A percentile compares a stretch with the other conserved stretches of the same genome.
Evolutionary conservation across 306 rosid genomes (phyloP).

Genomic region (Senna tora): DNA sequence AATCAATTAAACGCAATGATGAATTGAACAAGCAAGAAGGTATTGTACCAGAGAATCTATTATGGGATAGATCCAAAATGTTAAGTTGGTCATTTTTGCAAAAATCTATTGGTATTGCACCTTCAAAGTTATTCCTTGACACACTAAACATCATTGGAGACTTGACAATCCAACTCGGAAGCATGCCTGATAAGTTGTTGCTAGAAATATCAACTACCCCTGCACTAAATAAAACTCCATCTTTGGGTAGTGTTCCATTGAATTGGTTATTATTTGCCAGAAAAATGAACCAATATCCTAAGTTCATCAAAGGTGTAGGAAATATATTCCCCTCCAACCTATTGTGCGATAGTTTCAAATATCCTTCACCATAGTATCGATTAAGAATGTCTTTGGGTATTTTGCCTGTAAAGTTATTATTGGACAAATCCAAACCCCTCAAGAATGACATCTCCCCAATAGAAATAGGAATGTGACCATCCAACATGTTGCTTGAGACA

Average conservation of each 20-base stretch:
- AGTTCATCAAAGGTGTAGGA: background rate
- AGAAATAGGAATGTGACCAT: slow-evolving; percentile 13
- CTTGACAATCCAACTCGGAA: background rate
- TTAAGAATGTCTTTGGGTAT: background rate
- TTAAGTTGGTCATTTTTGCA: too few species aligned
- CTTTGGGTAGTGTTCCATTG: background rate
- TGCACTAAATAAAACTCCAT: background rate
- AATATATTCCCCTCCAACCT: background rate
- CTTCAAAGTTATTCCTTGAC: too few species aligned
- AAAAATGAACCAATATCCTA: background rate
- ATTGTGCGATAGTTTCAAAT: slow-evolving; percentile 9
- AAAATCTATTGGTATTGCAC: too few species aligned
- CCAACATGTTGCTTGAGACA: slow-evolving; percentile 16
- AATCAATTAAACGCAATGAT: too few species aligned
- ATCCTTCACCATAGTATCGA: background rate
- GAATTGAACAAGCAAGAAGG: slow-evolving; percentile 5
- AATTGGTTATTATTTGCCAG: background rate
- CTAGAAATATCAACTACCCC: background rate
- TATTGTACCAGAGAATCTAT: slow-evolving; percentile 17
- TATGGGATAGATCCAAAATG: slow-evolving; percentile 17
- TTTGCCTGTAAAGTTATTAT: background rate
- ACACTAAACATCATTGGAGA: too few species aligned
- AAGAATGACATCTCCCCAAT: background rate
- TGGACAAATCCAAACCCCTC: background rate
- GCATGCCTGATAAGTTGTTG: background rate